phyloP scores from a whole-genome alignment of 148 eudicot genomes.

The Chenopodium quinoa region DNA sequence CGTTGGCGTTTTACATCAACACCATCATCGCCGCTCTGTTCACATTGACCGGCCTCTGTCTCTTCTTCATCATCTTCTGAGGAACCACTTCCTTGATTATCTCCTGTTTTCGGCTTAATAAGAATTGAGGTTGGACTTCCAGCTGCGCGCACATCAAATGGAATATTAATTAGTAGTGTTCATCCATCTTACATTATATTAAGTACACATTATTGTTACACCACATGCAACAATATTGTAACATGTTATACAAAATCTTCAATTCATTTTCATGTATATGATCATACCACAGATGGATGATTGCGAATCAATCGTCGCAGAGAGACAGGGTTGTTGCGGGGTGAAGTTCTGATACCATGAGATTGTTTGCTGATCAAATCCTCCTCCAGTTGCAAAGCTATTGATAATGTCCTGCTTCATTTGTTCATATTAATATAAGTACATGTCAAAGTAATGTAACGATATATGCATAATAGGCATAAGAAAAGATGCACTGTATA shows the following conservation, averaged over 20 bases:
- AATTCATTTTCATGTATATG: not conserved
- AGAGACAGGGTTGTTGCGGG: slow-evolving; percentile 37
- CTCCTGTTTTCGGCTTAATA: slow-evolving; percentile 43
- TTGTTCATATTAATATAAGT: not conserved
- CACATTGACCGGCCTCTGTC: slow-evolving; percentile 68
- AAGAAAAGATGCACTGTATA: too few relatives aligned
- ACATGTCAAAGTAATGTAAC: not conserved
- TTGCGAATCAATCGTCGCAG: slow-evolving; percentile 66
- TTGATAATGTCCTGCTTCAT: slow-evolving; percentile 45
- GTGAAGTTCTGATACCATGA: slow-evolving; percentile 46
- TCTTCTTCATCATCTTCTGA: slow-evolving; percentile 86
- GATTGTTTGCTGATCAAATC: slow-evolving; percentile 26
- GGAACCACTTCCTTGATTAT: slow-evolving; percentile 65
- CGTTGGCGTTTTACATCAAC: slow-evolving; percentile 49
- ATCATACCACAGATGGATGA: slow-evolving; percentile 80
- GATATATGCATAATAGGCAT: too few relatives aligned
- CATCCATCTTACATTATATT: not conserved
- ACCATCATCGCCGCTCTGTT: slow-evolving; percentile 63
- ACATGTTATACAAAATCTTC: not conserved
- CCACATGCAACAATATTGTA: not conserved
- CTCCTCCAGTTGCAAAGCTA: slow-evolving; percentile 37
- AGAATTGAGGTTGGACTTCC: slow-evolving; percentile 67
- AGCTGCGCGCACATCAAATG: slow-evolving; percentile 29
- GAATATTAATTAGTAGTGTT: not conserved
- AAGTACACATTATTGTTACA: not conserved